Base-by-base conservation (phyloP, 441 rosid species). In the Euphorbia corollata region DNA sequence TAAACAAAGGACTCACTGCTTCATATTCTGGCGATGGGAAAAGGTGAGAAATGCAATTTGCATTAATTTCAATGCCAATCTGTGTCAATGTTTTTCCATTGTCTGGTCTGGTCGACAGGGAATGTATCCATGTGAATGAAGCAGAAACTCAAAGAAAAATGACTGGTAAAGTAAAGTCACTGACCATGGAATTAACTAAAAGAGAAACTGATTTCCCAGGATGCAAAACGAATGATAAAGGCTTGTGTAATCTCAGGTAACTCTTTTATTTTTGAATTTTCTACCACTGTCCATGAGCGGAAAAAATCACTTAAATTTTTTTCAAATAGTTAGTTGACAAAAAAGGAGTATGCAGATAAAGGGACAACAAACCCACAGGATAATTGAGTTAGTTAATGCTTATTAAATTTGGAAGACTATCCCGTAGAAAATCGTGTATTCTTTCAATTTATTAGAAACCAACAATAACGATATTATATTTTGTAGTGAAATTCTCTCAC, bases 1-100 rank as follows among this genome's bases (percentile, higher is more conserved):
- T 56, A 11, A 63, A 65, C 60, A 74, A 75, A 81, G 76, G 61
- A 68, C 57, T 60, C 59, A 72, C 69, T 65, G 36, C 65, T 43
- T 43, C 22, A 24, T 61, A 16, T 74, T 74, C 67, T 18, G 53
- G 64, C 75, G 71, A 63, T 65, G 74, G 65, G 58, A 82, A 68
- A 66, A 75, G 76, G 86, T 85, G 63, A 55, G 66, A 36, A 24
- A 22, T 69, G 63, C 20, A 13, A 73, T 67, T 23, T 66, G 20
- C 32, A 27, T 39, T n/a, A 23, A 59, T 63, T 54, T 27, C 58
- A 58, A 15, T 56, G 67, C 61, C 34, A 66, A 50, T 34, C 53
- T 8, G 15, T 23, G 13, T 13, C 24, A 61, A 36, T 38, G 24
- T 68, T 67, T 12, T 55, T 66, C 19, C 13, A 11, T 8, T 16